Evolutionary conservation across 1,139 yeast species (phyloP), one percentile per base, ranked within the genome.

Genomic region (Magnusiomyces magnusii): DNA sequence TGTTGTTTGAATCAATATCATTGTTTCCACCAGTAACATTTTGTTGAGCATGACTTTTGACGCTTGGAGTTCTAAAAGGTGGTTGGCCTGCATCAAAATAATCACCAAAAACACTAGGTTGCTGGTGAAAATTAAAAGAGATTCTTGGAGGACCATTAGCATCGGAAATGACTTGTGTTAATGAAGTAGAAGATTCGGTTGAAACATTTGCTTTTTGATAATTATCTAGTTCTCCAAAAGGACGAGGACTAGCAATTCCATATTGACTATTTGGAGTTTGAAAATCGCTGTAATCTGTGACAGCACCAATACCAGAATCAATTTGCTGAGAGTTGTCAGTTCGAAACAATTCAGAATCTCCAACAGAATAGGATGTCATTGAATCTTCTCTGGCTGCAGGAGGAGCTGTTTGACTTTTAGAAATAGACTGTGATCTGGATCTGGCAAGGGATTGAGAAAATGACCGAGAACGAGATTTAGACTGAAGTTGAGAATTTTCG

Each of bases 61-160:
- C 7, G 19, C 47, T 36, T 5, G 54, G 44, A 31, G 54, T 9
- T 13, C n/a, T 51, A 23, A 47, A 31, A 19, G 47, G 15, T 2
- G 54, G 24, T 9, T 36, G 28, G 25, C 23, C 10, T 2, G 54
- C 3, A 15, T 51, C 54, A 15, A 51, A 36, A 23, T 51, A 51
- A 15, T 51, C 54, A 9, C 54, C 54, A 39, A 58, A 58, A 10
- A 58, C 28, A 3, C 61, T 57, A 9, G 66, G 63, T 2, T 62
- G 58, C 34, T 61, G 56, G 42, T 58, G 60, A 15, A 63, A 25
- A 34, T 60, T 65, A 39, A 64, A 60, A 7, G 66, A 64, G 25
- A 64, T 61, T 24, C 66, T 55, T 1, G 67, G 67, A 2, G 66
- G 60, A 1, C 27, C 56, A 27, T 39, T 49, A 21, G 36, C 27